Conservation (phyloP, 1,284 basidiomycete species). For the Apiotrichum porosum region DNA sequence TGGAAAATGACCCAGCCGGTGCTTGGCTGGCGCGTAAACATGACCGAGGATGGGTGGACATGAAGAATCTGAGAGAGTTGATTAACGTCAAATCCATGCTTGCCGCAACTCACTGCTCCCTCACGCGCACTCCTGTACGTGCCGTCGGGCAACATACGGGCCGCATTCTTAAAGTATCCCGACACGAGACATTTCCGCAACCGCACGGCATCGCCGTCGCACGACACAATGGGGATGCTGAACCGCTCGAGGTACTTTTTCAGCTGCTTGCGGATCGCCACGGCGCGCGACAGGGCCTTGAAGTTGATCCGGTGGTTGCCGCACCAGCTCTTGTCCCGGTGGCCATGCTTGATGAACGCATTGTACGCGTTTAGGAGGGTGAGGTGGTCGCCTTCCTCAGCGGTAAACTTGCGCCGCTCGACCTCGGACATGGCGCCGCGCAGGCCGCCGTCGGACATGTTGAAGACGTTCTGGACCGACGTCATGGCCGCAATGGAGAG, state of each 20-base stretch:
- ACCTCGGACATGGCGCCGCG: constrained; percentile 78
- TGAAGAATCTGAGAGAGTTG: constrained; percentile 75
- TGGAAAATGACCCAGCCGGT: constrained; percentile 93
- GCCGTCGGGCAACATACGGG: constrained; percentile 80
- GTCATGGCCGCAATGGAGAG: constrained; percentile 95
- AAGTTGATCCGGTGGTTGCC: constrained; percentile 87
- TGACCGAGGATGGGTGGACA: constrained; percentile 87
- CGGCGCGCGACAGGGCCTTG: constrained; percentile 82
- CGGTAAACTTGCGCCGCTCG: constrained; percentile 88
- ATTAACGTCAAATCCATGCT: neutral
- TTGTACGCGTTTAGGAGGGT: constrained; percentile 91
- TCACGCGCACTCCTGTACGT: constrained; percentile 80
- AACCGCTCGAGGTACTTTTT: constrained; percentile 89
- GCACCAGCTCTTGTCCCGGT: constrained; percentile 78
- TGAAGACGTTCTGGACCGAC: constrained; percentile 79
- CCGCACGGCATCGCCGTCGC: constrained; percentile 73
- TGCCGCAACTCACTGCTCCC: constrained; percentile 58
- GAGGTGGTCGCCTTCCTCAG: constrained; percentile 93
- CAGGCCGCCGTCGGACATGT: constrained; percentile 73
- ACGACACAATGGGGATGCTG: constrained; percentile 68
- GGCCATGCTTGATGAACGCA: constrained; percentile 78
- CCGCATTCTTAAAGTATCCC: constrained; percentile 92
- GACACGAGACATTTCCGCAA: constrained; percentile 79
- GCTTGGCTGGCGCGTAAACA: constrained; percentile 85
- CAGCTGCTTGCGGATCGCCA: constrained; percentile 86